Conservation (phyloP, 73 alveolate species). For the Diophrys appendiculata region DNA sequence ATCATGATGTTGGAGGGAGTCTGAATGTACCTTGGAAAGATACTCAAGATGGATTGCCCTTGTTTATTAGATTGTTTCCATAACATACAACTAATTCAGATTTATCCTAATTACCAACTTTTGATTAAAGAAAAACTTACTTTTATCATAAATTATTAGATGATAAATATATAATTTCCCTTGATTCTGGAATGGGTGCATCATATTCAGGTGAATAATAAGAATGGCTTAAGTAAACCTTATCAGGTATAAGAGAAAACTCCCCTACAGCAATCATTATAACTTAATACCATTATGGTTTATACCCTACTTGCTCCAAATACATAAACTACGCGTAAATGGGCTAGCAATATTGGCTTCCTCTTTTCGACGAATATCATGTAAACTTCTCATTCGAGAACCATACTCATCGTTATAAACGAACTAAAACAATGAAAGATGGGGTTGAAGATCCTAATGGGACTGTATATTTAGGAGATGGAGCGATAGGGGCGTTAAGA, state of each 20-base stretch:
- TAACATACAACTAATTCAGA: constrained; percentile 18
- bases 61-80: not conserved
- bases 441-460: constrained; percentile 40
- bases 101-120: constrained; percentile 33
- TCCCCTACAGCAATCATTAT: not conserved
- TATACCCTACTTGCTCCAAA: constrained; percentile 50
- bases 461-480: constrained; percentile 71
- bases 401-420: constrained; percentile 59
- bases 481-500: constrained; percentile 3
- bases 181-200: constrained; percentile 63
- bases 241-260: constrained; percentile 2
- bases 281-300: constrained; percentile 63
- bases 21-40: not conserved
- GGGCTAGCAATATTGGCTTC: constrained; percentile 54
- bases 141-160: constrained; percentile 31
- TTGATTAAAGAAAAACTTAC: constrained; percentile 29
- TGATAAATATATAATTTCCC: constrained; percentile 25
- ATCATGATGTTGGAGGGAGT: constrained; percentile 40
- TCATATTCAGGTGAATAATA: constrained; percentile 34
- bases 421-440: constrained; percentile 54
- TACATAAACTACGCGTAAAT: not conserved
- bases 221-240: constrained; percentile 41
- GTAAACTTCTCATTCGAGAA: constrained; percentile 57
- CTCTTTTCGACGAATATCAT: constrained; percentile 52
- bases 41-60: not conserved